Conservation (phyloP, 2,329 filamentous ascomycete species). For the Paramyrothecium sp. region DNA sequence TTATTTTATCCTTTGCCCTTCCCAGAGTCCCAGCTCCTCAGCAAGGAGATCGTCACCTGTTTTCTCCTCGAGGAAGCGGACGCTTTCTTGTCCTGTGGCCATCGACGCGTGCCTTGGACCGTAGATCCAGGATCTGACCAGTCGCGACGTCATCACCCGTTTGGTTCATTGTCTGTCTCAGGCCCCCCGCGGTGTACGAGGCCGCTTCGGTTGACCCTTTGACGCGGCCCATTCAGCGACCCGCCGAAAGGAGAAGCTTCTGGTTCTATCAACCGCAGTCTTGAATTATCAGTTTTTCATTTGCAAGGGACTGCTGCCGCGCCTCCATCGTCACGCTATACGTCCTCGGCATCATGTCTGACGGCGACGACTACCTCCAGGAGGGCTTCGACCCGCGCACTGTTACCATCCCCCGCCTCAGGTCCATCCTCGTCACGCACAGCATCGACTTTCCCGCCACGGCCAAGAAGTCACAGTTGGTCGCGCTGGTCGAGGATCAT, state of each 20-base stretch:
- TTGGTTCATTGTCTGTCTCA: neutral
- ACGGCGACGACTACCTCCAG: conserved; percentile 80
- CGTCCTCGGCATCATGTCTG: conserved; percentile 48
- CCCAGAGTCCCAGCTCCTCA: neutral
- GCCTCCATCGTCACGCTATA: neutral
- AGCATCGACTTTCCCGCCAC: conserved; percentile 82
- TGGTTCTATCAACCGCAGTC: no score
- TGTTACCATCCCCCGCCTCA: conserved; percentile 83
- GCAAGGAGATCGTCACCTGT: neutral
- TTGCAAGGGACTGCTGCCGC: neutral
- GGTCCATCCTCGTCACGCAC: conserved; percentile 88
- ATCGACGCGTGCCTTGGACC: no score
- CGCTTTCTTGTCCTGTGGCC: no score
- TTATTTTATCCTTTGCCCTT: neutral
- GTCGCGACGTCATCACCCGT: neutral
- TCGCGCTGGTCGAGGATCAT: conserved; percentile 78
- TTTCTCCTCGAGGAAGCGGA: neutral
- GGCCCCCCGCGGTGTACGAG: neutral
- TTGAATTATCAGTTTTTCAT: neutral
- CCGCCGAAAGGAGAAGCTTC: no score
- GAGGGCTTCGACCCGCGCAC: conserved; percentile 80
- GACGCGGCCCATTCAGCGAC: neutral
- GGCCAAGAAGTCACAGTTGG: conserved; percentile 86
- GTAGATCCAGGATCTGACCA: neutral
- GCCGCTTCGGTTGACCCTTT: neutral